Evolutionary conservation across 164 flowering plant genomes (phyloP).

Genomic region (Magnolia kwangsiensis): DNA sequence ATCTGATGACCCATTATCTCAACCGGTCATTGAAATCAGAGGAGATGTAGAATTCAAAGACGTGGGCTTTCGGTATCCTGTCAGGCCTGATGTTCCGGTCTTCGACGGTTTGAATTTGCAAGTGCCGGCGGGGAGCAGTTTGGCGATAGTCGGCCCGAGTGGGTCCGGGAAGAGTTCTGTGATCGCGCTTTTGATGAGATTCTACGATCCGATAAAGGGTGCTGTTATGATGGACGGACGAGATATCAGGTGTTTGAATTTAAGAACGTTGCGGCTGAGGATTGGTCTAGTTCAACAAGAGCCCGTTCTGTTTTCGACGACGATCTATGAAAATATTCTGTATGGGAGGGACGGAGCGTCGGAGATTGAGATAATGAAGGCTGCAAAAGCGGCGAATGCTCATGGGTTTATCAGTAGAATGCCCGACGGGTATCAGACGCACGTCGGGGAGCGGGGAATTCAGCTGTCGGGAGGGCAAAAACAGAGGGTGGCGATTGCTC

Average conservation of each 20-base stretch:
- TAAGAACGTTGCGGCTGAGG: slow-evolving; percentile 47
- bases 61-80: slow-evolving; percentile 61
- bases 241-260: slow-evolving; percentile 47
- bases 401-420: slow-evolving; percentile 66
- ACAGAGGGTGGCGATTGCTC: slow-evolving; percentile 86
- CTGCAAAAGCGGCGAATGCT: slow-evolving; percentile 77
- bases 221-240: slow-evolving; percentile 47
- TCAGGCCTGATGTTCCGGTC: slow-evolving; percentile 55
- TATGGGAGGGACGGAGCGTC: slow-evolving; percentile 68
- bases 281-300: slow-evolving; percentile 81
- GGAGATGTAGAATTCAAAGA: slow-evolving; percentile 61
- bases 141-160: slow-evolving; percentile 86
- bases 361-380: slow-evolving; percentile 60
- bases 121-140: slow-evolving; percentile 51
- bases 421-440: slow-evolving; percentile 67
- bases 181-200: slow-evolving; percentile 54
- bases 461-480: slow-evolving; percentile 94
- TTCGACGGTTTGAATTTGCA: slow-evolving; percentile 44
- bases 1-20: slow-evolving; percentile 37
- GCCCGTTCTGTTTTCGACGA: slow-evolving; percentile 71
- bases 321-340: slow-evolving; percentile 70
- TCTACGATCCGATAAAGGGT: slow-evolving; percentile 67
- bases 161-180: slow-evolving; percentile 86
- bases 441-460: slow-evolving; percentile 85
- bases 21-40: slow-evolving; percentile 29